phyloP scores from a whole-genome alignment of 1,284 basidiomycete genomes.

The Heliocybe sulcata region DNA sequence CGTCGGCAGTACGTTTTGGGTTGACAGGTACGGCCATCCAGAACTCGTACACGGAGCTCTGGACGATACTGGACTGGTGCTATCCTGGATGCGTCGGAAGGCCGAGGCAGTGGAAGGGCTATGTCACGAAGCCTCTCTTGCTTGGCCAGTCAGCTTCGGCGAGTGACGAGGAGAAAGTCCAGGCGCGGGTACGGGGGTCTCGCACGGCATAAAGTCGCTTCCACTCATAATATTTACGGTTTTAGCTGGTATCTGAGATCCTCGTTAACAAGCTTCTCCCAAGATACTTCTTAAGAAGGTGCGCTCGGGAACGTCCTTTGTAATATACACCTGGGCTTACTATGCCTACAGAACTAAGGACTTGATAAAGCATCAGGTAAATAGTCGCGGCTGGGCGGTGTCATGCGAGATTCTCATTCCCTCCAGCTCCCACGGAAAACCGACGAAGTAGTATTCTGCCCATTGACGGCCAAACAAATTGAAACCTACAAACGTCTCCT shows the following conservation, averaged over 20 bases:
- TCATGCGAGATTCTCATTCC: slow-evolving; percentile 9
- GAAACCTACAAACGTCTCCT: slow-evolving; percentile 68
- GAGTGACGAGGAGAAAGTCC: slow-evolving; percentile 52
- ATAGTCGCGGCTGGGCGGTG: neutral
- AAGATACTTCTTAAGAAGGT: slow-evolving; percentile 72
- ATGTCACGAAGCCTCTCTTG: slow-evolving; percentile 58
- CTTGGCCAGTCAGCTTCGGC: slow-evolving; percentile 62
- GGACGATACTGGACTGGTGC: slow-evolving; percentile 79
- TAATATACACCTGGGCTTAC: slow-evolving; percentile 3
- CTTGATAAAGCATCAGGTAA: slow-evolving; percentile 67
- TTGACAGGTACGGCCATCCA: slow-evolving; percentile 84
- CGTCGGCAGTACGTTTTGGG: slow-evolving; percentile 61
- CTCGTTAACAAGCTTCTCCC: slow-evolving; percentile 67
- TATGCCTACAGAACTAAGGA: slow-evolving; percentile 59
- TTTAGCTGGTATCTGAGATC: slow-evolving; percentile 44
- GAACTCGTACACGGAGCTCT: slow-evolving; percentile 79
- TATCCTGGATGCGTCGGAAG: slow-evolving; percentile 66
- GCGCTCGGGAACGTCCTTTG: slow-evolving; percentile 8
- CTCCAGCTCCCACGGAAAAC: slow-evolving; percentile 70
- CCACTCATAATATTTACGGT: neutral
- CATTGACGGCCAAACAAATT: slow-evolving; percentile 62
- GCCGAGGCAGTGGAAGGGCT: slow-evolving; percentile 60
- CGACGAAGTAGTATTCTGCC: slow-evolving; percentile 88
- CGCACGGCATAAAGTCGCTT: neutral
- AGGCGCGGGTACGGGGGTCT: slow-evolving; percentile 36